A percentile compares a stretch with the other conserved stretches of the same genome.
Evolutionary conservation across 2,329 filamentous ascomycete genomes (phyloP).

Genomic region (Grosmannia serpens): DNA sequence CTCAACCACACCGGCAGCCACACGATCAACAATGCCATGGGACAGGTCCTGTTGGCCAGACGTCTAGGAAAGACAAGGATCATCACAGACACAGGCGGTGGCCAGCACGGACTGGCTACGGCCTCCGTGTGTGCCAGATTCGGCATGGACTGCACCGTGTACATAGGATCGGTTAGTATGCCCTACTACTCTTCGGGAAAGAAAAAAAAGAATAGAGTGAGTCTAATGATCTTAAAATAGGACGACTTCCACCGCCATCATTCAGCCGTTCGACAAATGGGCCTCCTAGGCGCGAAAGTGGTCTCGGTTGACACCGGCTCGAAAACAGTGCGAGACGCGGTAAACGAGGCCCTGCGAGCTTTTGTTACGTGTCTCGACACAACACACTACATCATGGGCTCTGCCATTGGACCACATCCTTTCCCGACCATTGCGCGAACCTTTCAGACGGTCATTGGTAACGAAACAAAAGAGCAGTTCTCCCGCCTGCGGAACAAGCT

Average conservation of each 20-base stretch:
- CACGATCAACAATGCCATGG: slow-evolving; percentile 98
- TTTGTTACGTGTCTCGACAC: slow-evolving; percentile 94
- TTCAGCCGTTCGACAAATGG: slow-evolving; percentile 89
- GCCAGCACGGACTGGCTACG: slow-evolving; percentile 95
- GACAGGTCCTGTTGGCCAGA: slow-evolving; percentile 77
- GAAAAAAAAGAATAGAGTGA: background rate
- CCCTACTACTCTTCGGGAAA: too few relatives aligned
- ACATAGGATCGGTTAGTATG: slow-evolving; percentile 71
- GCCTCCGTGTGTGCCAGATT: slow-evolving; percentile 98
- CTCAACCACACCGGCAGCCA: slow-evolving; percentile 96
- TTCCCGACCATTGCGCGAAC: slow-evolving; percentile 97
- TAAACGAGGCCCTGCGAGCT: slow-evolving; percentile 87
- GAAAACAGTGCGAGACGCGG: slow-evolving; percentile 70
- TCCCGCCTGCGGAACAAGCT: slow-evolving; percentile 72
- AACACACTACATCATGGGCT: slow-evolving; percentile 97
- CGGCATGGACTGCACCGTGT: slow-evolving; percentile 94
- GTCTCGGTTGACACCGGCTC: slow-evolving; percentile 87
- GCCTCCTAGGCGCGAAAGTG: slow-evolving; percentile 84
- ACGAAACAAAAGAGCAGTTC: slow-evolving; percentile 92
- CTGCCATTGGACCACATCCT: slow-evolving; percentile 91
- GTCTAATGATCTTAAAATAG: background rate
- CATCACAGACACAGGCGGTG: slow-evolving; percentile 94
- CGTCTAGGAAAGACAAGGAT: slow-evolving; percentile 91
- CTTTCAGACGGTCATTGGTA: slow-evolving; percentile 93
- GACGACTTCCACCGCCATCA: background rate